These are phyloP conservation scores for Apophysomyces ossiformis DNA, from an alignment of 371 early-diverging fungal genomes.

Conservation along the genomic window DNA sequence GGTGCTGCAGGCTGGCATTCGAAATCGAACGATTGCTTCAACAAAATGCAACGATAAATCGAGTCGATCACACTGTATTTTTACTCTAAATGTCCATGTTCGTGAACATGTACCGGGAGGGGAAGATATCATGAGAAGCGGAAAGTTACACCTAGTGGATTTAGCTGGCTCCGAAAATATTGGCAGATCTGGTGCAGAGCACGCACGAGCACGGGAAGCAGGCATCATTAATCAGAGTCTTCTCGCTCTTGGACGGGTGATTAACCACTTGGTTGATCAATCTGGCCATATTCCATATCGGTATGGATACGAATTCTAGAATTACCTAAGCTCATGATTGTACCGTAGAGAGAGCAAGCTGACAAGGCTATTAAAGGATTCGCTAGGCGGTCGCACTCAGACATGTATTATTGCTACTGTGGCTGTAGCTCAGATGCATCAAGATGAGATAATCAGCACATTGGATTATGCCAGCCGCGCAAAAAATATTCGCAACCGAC, in stretches of 20 bases:
- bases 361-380: constrained; percentile 94
- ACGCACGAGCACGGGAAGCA: constrained; percentile 88
- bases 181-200: constrained; percentile 88
- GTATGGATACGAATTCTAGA: constrained; percentile 23
- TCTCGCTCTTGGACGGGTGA: constrained; percentile 92
- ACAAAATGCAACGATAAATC: constrained; percentile 90
- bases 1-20: constrained; percentile 75
- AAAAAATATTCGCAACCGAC: constrained; percentile 92
- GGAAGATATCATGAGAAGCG: constrained; percentile 83
- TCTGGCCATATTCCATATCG: constrained; percentile 90
- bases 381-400: constrained; percentile 92
- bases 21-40: constrained; percentile 81
- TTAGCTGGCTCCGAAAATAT: constrained; percentile 98
- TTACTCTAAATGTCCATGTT: constrained; percentile 87
- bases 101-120: constrained; percentile 79
- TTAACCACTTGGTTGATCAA: constrained; percentile 86
- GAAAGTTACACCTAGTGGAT: constrained; percentile 97
- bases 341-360: constrained; percentile 84
- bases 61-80: constrained; percentile 94
- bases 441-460: constrained; percentile 92
- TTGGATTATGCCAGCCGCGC: constrained; percentile 96
- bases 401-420: constrained; percentile 97
- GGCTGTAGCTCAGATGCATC: constrained; percentile 74
- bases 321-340: not conserved
- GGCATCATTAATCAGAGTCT: constrained; percentile 91